These are phyloP conservation scores for Leptosphaerulina australis DNA, from an alignment of 2,329 filamentous ascomycete species.

Conservation along the genomic window DNA sequence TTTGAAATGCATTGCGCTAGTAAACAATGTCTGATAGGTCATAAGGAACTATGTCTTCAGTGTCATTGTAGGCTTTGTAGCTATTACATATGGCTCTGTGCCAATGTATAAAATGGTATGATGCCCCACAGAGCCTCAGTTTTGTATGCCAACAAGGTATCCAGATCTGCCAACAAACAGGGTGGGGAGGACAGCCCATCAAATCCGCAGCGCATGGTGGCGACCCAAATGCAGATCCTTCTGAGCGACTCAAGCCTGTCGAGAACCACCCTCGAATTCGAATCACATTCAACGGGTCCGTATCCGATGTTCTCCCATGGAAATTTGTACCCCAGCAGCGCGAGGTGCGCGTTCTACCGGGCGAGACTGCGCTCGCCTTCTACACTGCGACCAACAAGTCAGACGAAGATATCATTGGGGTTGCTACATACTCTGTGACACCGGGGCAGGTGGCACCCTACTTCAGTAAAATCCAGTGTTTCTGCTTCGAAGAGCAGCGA, in stretches of 20 bases:
- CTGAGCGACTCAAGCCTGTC: conserved; percentile 79
- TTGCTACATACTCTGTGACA: conserved; percentile 96
- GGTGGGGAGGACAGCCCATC: conserved; percentile 92
- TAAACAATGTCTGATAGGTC: conserved; percentile 7
- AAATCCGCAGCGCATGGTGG: conserved; percentile 73
- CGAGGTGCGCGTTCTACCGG: conserved; percentile 91
- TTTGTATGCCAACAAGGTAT: neutral
- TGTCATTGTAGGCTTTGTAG: conserved; percentile 78
- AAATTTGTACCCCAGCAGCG: conserved; percentile 97
- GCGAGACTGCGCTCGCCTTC: conserved; percentile 95
- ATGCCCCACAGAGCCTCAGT: neutral
- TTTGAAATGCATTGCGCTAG: no score
- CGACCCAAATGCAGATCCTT: conserved; percentile 65
- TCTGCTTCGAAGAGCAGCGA: conserved; percentile 96
- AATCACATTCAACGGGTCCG: conserved; percentile 94
- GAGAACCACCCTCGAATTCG: conserved; percentile 82
- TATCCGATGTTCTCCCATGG: conserved; percentile 95
- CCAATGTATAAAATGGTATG: conserved; percentile 85
- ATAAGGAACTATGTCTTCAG: conserved; percentile 74
- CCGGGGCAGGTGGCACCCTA: conserved; percentile 95
- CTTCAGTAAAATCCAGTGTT: conserved; percentile 99
- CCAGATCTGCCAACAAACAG: conserved; percentile 81
- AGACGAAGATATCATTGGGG: conserved; percentile 92
- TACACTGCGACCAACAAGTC: conserved; percentile 95
- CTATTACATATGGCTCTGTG: conserved; percentile 81